Percentiles rank a stretch among this genome's conserved stretches.
Evolutionary conservation across 192 early-diverging fungal genomes (phyloP).

Genomic region (Kickxella alabastrina): DNA sequence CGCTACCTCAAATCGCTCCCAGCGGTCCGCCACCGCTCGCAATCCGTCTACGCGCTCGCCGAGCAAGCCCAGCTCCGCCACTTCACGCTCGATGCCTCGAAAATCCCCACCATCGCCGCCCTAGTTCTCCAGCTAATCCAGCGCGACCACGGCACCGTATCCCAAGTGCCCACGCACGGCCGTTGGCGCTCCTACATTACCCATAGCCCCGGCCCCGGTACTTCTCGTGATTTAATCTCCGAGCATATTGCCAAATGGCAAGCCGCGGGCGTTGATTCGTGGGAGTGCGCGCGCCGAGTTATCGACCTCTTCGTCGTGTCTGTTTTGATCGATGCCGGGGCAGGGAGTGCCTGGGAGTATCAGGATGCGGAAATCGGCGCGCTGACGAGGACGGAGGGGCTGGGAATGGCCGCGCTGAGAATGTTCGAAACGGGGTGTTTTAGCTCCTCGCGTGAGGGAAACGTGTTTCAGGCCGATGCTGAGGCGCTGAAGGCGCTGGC

Average conservation of each 20-base stretch:
- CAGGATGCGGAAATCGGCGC: constrained; percentile 47
- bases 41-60: constrained; percentile 58
- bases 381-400: constrained; percentile 74
- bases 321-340: constrained; percentile 90
- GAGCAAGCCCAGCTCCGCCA: constrained; percentile 57
- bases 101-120: constrained; percentile 64
- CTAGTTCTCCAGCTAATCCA: constrained; percentile 62
- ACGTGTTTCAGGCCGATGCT: constrained; percentile 68
- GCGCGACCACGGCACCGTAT: constrained; percentile 64
- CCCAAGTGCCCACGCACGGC: constrained; percentile 79
- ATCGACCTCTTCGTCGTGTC: constrained; percentile 86
- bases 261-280: constrained; percentile 16
- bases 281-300: constrained; percentile 62
- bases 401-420: constrained; percentile 78
- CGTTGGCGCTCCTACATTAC: constrained; percentile 77
- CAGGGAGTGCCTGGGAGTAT: constrained; percentile 78
- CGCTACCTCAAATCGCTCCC: constrained; percentile 63
- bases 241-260: constrained; percentile 35
- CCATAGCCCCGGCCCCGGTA: constrained; percentile 54
- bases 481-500: constrained; percentile 21
- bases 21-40: constrained; percentile 71
- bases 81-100: constrained; percentile 67
- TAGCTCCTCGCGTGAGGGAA: constrained; percentile 56
- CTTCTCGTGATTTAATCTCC: constrained; percentile 43
- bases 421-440: constrained; percentile 81